A percentile compares a stretch with the other conserved stretches of the same genome.
phyloP scores from a whole-genome alignment of 768 basidiomycete genomes.

The Asterophora lycoperdoides region DNA sequence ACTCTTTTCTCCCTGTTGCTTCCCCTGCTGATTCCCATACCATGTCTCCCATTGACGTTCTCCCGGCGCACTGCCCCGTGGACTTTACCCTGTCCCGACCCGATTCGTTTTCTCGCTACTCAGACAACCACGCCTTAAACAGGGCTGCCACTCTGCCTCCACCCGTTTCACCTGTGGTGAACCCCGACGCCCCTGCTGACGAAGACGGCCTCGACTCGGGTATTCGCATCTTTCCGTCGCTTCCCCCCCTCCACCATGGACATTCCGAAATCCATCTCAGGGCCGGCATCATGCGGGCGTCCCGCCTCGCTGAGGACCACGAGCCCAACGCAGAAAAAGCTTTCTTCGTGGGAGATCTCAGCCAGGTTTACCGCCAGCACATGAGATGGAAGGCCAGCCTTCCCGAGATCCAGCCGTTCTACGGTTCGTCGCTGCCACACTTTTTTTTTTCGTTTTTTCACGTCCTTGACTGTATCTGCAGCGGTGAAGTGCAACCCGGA shows the following conservation, averaged over 20 bases:
- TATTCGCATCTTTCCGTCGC: slow-evolving; percentile 50
- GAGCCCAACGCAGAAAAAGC: slow-evolving; percentile 83
- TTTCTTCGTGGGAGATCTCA: slow-evolving; percentile 94
- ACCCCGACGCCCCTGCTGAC: slow-evolving; percentile 19
- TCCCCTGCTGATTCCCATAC: slow-evolving; percentile 22
- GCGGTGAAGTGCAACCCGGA: slow-evolving; percentile 99
- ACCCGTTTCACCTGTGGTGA: slow-evolving; percentile 60
- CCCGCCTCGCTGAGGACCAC: slow-evolving; percentile 44
- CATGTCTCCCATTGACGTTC: slow-evolving; percentile 59
- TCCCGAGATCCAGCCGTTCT: slow-evolving; percentile 88
- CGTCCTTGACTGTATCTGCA: slow-evolving; percentile 28
- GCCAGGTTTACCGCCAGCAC: slow-evolving; percentile 81
- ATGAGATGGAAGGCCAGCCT: slow-evolving; percentile 75
- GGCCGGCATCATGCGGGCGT: slow-evolving; percentile 69
- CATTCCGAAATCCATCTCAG: slow-evolving; percentile 73
- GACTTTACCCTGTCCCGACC: slow-evolving; percentile 27
- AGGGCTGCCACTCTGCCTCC: slow-evolving; percentile 43
- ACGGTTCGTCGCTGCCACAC: slow-evolving; percentile 56
- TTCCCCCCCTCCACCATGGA: slow-evolving; percentile 66
- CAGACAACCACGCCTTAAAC: slow-evolving; percentile 30
- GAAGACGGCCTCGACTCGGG: slow-evolving; percentile 26
- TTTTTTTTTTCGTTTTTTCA: slow-evolving; percentile 8
- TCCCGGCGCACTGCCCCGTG: slow-evolving; percentile 32
- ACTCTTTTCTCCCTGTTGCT: slow-evolving; percentile 18
- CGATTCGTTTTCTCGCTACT: slow-evolving; percentile 19